Evolutionary conservation across 257 asterid genomes (phyloP).

Genomic region (Jacaranda mimosifolia): DNA sequence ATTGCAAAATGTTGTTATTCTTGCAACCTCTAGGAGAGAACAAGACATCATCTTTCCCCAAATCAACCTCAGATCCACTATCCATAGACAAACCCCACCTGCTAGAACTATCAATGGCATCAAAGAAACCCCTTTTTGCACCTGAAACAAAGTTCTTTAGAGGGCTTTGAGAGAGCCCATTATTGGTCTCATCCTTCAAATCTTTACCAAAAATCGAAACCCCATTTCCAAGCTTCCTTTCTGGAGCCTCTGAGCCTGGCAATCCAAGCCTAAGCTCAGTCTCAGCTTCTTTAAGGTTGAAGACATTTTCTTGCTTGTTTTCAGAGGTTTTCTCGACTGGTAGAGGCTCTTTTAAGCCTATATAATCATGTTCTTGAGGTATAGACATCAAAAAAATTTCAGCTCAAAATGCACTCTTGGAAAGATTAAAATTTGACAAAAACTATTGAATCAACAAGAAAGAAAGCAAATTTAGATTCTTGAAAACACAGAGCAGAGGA

Average conservation of each 20-base stretch:
- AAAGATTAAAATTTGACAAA: conserved; percentile 14
- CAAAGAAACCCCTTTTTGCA: conserved; percentile 63
- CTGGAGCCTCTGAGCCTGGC: conserved; percentile 66
- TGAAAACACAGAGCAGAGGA: background rate
- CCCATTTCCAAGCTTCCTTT: conserved; percentile 41
- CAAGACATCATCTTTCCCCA: conserved; percentile 41
- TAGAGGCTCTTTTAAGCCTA: conserved; percentile 56
- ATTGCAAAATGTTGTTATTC: conserved; percentile 26
- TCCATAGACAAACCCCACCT: conserved; percentile 59
- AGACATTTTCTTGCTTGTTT: conserved; percentile 29
- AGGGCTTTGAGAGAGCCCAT: conserved; percentile 33
- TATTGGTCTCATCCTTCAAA: conserved; percentile 44
- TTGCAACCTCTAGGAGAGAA: conserved; percentile 45
- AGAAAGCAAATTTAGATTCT: conserved; percentile 26
- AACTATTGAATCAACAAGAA: conserved; percentile 14
- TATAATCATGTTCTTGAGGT: conserved; percentile 58
- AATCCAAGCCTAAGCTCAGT: conserved; percentile 75
- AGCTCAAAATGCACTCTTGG: background rate
- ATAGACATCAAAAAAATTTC: conserved; percentile 43
- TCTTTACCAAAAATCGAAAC: conserved; percentile 55
- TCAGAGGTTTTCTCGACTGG: conserved; percentile 41
- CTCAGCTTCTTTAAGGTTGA: conserved; percentile 64
- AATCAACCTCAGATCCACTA: conserved; percentile 54
- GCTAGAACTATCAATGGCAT: conserved; percentile 61
- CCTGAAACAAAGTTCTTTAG: conserved; percentile 53